A percentile compares a stretch with the other conserved stretches of the same genome.
Evolutionary conservation across 2,329 filamentous ascomycete genomes (phyloP).

Genomic region (Penicillium sumatraense): DNA sequence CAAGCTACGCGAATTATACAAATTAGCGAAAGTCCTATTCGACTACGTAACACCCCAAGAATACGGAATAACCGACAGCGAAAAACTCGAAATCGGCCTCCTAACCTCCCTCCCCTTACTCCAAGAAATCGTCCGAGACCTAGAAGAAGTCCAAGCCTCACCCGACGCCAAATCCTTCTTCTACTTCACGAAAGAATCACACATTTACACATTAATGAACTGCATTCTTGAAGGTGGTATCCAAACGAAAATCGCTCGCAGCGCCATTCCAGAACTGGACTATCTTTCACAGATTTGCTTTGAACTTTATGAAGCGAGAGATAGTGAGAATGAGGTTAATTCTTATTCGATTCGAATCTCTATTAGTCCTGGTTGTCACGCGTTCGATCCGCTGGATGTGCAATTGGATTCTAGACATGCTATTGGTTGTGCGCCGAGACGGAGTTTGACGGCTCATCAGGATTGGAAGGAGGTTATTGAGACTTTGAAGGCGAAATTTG

Average conservation of each 20-base stretch:
- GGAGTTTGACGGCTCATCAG: constrained; percentile 85
- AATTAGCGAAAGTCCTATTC: constrained; percentile 90
- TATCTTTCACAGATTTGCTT: constrained; percentile 98
- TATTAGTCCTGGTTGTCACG: constrained; percentile 93
- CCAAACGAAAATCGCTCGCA: constrained; percentile 93
- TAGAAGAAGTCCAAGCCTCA: constrained; percentile 96
- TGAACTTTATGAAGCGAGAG: constrained; percentile 94
- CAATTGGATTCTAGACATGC: constrained; percentile 95
- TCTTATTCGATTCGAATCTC: constrained; percentile 96
- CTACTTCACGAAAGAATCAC: constrained; percentile 99
- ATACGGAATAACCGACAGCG: constrained; percentile 91
- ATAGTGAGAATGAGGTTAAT: constrained; percentile 75
- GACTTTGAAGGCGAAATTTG: constrained; percentile 90
- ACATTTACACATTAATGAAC: constrained; percentile 97
- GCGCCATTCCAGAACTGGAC: constrained; percentile 94
- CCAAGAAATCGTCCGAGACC: constrained; percentile 94
- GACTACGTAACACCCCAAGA: constrained; percentile 99
- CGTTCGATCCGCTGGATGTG: constrained; percentile 93
- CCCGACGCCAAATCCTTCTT: constrained; percentile 95
- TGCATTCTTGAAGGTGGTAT: constrained; percentile 97
- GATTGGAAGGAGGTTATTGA: constrained; percentile 99
- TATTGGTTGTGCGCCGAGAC: constrained; percentile 89
- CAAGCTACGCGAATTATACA: constrained; percentile 90
- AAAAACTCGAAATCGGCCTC: constrained; percentile 98
- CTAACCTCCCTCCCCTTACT: constrained; percentile 90